Evolutionary conservation across 176 grass and related monocot genomes (phyloP).

Genomic region (Eleusine indica): DNA sequence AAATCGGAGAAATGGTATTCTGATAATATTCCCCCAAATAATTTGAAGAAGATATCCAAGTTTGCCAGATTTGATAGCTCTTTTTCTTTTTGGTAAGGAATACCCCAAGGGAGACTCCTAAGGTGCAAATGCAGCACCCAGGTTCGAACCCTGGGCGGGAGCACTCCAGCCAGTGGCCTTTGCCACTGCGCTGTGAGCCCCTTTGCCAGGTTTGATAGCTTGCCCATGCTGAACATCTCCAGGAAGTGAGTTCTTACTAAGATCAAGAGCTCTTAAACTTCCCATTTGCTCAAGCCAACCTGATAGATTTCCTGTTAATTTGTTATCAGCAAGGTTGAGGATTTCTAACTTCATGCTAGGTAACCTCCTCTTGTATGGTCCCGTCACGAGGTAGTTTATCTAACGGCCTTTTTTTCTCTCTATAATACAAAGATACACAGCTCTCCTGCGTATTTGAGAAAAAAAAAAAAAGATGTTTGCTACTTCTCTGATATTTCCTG

Average conservation of each 20-base stretch:
- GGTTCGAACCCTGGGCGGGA: too few species aligned
- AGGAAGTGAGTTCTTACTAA: conserved; percentile 46
- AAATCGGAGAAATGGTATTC: conserved; percentile 30
- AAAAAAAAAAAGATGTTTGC: neutral
- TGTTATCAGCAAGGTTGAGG: conserved; percentile 32
- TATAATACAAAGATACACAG: too few species aligned
- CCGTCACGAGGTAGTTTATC: too few species aligned
- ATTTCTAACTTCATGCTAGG: conserved; percentile 19
- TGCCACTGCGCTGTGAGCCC: too few species aligned
- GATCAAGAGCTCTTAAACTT: conserved; percentile 42
- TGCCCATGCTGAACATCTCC: conserved; percentile 25
- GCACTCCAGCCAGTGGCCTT: too few species aligned
- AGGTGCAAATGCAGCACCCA: too few species aligned
- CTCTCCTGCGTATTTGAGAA: too few species aligned
- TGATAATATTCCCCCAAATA: neutral
- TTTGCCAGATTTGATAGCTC: neutral
- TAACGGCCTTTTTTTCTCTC: too few species aligned
- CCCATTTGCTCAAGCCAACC: conserved; percentile 33
- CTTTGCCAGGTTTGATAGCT: too few species aligned
- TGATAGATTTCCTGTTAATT: conserved; percentile 24
- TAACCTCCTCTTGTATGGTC: too few species aligned
- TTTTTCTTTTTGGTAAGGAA: too few species aligned
- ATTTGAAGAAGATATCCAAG: conserved; percentile 44
- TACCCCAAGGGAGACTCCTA: too few species aligned
- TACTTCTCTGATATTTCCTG: conserved; percentile 17